Conservation (phyloP, 192 early-diverging fungal species). For the Thoreauomyces humboldtii region DNA sequence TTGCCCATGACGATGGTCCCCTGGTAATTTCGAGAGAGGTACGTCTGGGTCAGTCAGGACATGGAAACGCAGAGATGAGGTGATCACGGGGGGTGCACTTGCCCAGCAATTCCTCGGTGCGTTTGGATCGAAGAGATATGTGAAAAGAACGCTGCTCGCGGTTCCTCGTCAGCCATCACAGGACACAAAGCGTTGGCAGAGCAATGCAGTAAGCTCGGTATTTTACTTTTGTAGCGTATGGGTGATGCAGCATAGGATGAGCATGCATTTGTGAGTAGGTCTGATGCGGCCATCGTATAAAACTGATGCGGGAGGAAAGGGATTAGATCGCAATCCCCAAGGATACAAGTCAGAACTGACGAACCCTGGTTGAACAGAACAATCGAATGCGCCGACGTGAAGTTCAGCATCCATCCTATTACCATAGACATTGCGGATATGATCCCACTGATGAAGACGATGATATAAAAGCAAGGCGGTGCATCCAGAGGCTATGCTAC, state of each 20-base stretch:
- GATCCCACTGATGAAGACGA: too few relatives aligned
- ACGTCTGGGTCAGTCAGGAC: not conserved
- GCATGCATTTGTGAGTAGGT: not conserved
- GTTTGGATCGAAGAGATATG: slow-evolving; percentile 1
- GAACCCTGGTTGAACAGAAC: too few relatives aligned
- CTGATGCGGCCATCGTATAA: not conserved
- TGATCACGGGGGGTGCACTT: not conserved
- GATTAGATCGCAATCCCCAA: too few relatives aligned
- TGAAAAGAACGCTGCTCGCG: not conserved
- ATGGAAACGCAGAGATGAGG: not conserved
- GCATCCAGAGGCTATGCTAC: too few relatives aligned
- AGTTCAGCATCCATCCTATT: too few relatives aligned
- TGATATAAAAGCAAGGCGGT: too few relatives aligned
- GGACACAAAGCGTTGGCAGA: not conserved
- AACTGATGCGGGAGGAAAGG: too few relatives aligned
- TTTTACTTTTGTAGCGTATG: not conserved
- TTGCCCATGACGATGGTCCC: not conserved
- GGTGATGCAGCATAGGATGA: not conserved
- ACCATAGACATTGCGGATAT: too few relatives aligned
- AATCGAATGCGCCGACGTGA: too few relatives aligned
- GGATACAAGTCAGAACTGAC: too few relatives aligned
- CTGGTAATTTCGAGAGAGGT: not conserved
- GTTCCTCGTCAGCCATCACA: not conserved
- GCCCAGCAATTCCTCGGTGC: not conserved
- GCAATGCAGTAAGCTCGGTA: not conserved